Evolutionary conservation across 225 moss, liverwort and hornwort genomes (phyloP).

Genomic region (Sphagnum contortum): DNA sequence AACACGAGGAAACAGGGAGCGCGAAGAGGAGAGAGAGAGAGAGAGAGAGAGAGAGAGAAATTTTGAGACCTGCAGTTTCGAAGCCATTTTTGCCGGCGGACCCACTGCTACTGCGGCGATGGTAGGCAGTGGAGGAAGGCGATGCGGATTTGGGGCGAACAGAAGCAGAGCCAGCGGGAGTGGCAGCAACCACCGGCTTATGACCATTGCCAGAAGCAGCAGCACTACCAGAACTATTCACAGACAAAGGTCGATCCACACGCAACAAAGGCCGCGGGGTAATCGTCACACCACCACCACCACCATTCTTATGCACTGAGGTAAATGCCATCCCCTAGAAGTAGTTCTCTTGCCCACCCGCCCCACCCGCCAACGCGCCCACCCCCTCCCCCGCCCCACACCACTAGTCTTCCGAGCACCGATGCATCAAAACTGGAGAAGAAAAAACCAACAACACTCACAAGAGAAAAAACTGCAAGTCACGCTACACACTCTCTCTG

Average conservation of each 20-base stretch:
- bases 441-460: no score
- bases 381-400: conserved; percentile 4
- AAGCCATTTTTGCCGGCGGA: conserved; percentile 43
- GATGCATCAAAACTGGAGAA: conserved; percentile 3
- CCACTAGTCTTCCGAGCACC: conserved; percentile 1
- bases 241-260: conserved; percentile 66
- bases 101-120: conserved; percentile 52
- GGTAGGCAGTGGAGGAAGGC: conserved; percentile 35
- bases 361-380: not conserved
- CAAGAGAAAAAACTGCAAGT: no score
- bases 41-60: no score
- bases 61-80: conserved; percentile 31
- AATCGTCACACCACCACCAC: conserved; percentile 17
- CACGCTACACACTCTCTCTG: no score
- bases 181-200: conserved; percentile 33
- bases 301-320: conserved; percentile 78
- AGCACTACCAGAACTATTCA: conserved; percentile 15
- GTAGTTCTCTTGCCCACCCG: no score
- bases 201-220: conserved; percentile 9
- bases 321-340: conserved; percentile 75
- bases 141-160: conserved; percentile 83
- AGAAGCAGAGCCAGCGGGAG: conserved; percentile 32
- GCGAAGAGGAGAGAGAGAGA: no score
- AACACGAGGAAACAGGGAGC: no score
- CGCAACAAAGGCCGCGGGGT: conserved; percentile 54